These are phyloP conservation scores for Filobasidium wieringae DNA, from an alignment of 768 basidiomycete species.

Conservation along the genomic window DNA sequence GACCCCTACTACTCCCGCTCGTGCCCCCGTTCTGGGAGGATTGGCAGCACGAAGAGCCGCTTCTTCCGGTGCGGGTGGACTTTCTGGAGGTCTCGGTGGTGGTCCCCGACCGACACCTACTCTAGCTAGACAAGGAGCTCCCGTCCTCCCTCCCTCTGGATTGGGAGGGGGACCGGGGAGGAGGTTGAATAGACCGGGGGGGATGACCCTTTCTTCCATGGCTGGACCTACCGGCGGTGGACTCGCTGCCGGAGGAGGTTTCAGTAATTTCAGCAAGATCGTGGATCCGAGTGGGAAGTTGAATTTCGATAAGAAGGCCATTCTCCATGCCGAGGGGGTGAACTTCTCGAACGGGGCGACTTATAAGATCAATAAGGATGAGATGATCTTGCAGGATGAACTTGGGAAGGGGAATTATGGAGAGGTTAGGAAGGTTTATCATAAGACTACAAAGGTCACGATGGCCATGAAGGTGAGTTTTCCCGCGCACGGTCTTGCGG, in stretches of 20 bases:
- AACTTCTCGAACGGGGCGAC: constrained; percentile 82
- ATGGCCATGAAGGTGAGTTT: constrained; percentile 94
- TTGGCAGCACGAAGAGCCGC: constrained; percentile 33
- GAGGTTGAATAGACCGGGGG: constrained; percentile 15
- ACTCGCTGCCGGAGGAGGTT: constrained; percentile 53
- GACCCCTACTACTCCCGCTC: constrained; percentile 22
- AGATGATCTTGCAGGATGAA: constrained; percentile 81
- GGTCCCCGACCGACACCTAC: constrained; percentile 16
- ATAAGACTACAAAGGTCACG: constrained; percentile 82
- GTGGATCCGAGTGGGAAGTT: constrained; percentile 97
- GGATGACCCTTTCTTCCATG: constrained; percentile 48
- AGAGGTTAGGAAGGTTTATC: constrained; percentile 88
- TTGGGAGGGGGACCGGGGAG: constrained; percentile 5
- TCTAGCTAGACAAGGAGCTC: neutral
- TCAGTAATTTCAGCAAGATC: constrained; percentile 84
- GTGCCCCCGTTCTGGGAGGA: constrained; percentile 28
- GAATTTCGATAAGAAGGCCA: constrained; percentile 84
- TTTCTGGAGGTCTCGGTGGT: constrained; percentile 16
- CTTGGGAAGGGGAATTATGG: constrained; percentile 95
- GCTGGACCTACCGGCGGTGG: too few relatives aligned
- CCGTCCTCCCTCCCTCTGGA: neutral
- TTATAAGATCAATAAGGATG: constrained; percentile 87
- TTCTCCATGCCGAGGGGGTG: constrained; percentile 76
- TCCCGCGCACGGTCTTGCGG: neutral
- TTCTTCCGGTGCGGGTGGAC: constrained; percentile 4